A percentile compares a stretch with the other conserved stretches of the same genome.
These are phyloP conservation scores for Casuarina glauca DNA, from an alignment of 306 rosid species.

Conservation along the genomic window DNA sequence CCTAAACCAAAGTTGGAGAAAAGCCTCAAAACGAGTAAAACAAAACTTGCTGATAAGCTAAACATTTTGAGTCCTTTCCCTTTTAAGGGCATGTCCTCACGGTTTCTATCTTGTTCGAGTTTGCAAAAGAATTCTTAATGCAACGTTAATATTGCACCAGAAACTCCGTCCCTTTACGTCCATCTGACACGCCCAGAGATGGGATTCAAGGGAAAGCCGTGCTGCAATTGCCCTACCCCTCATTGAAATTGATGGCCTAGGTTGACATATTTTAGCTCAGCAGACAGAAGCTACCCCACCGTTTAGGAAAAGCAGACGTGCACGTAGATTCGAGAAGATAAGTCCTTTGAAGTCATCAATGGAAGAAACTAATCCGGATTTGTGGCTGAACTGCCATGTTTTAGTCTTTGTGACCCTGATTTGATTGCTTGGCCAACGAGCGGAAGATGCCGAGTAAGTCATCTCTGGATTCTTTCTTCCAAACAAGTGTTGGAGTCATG, in stretches of 20 bases:
- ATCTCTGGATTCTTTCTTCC: background rate
- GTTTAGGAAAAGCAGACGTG: background rate
- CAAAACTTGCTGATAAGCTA: background rate
- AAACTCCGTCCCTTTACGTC: background rate
- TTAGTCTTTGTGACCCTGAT: conserved; percentile 27
- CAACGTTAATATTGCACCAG: background rate
- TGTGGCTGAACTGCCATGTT: conserved; percentile 16
- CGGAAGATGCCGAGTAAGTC: conserved; percentile 43
- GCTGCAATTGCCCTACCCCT: background rate
- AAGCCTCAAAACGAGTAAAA: no score
- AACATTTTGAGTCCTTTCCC: background rate
- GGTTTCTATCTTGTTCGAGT: background rate
- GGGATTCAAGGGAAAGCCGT: background rate
- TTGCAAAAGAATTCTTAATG: background rate
- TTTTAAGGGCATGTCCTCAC: background rate
- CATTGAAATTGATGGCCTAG: no score
- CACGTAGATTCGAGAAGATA: background rate
- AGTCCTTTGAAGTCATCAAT: conserved; percentile 1
- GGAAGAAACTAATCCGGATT: background rate
- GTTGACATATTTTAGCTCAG: no score
- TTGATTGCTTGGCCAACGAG: conserved; percentile 24
- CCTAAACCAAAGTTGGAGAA: no score
- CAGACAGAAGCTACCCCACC: background rate
- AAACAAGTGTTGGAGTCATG: no score
- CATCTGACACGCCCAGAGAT: background rate